Evolutionary conservation across 352 stramenopile species (phyloP), one percentile per base, ranked within the genome.

Genomic region (Pythium chondricola): DNA sequence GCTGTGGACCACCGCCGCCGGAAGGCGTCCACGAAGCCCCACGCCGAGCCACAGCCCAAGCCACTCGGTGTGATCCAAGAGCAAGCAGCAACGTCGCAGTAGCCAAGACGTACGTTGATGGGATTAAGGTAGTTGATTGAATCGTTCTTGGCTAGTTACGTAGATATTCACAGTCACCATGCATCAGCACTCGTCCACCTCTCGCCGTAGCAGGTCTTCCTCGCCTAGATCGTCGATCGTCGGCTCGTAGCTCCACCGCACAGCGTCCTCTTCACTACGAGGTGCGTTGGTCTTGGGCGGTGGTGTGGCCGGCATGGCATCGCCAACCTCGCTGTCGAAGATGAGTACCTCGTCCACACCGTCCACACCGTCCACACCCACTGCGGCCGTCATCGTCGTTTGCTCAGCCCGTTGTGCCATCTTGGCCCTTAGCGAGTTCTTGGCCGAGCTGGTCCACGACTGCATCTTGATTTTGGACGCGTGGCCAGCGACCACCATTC

Each of bases 391-490:
- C 2, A 16, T 13, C 24, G 11, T 13, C 27, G 45, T 53, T 20
- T 38, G 44, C 35, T 57, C 55, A 37, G 33, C 43, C 13, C 55
- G 55, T 37, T 63, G 47, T 6, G 48, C 43, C 55, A 63, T 54
- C 38, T 57, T 56, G 36, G 41, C 43, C 48, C 48, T 57, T 32
- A 63, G 30, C 2, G 48, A 54, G 33, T 27, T 55, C 38, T 46
- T 53, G 11, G 48, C 45, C 2, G 33, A 46, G 8, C 46, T 62
- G 6, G 40, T 56, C 54, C 46, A 56, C 40, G 46, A 56, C 41
- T 62, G 54, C 46, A 62, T 46, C 42, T 62, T 62, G 20, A 56
- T 42, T 21, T 58, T 57, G 16, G 55, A 63, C 24, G 48, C 55
- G 42, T 58, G 55, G 20, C 54, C 48, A 9, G 44, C 52, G 20